phyloP scores from a whole-genome alignment of 2,329 filamentous ascomycete genomes.

The Penicillium brasilianum region DNA sequence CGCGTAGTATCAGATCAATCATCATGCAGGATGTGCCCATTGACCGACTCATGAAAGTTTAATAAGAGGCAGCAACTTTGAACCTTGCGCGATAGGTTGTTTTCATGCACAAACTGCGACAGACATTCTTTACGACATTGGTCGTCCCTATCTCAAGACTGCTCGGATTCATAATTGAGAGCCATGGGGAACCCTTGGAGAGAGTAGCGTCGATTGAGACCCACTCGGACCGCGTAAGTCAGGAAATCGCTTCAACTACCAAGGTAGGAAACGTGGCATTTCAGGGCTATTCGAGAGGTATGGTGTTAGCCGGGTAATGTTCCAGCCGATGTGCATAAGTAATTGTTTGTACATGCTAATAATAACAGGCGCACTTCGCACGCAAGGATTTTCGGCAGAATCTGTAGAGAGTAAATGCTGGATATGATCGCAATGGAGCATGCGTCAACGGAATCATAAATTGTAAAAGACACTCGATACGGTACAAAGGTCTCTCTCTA shows the following conservation, averaged over 20 bases:
- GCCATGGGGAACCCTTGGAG: neutral
- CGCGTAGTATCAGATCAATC: slow-evolving; percentile 1
- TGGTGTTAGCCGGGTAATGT: neutral
- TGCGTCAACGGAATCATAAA: neutral
- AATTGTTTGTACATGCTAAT: neutral
- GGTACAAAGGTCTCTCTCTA: neutral
- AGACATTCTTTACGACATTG: neutral
- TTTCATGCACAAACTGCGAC: neutral
- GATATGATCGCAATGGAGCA: neutral
- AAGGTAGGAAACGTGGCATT: neutral
- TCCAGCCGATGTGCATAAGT: neutral
- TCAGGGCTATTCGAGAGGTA: neutral
- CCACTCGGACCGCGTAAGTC: neutral
- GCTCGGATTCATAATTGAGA: neutral
- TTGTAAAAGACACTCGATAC: neutral
- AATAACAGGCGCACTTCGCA: neutral
- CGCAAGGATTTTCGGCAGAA: neutral
- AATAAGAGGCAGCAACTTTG: neutral
- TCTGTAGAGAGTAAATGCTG: neutral
- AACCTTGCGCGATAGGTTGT: neutral
- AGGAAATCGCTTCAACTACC: neutral
- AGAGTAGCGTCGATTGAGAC: neutral
- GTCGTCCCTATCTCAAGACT: neutral
- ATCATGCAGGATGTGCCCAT: neutral
- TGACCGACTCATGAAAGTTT: neutral